phyloP scores from a whole-genome alignment of 257 asterid genomes.

The Solanum lignicaule region DNA sequence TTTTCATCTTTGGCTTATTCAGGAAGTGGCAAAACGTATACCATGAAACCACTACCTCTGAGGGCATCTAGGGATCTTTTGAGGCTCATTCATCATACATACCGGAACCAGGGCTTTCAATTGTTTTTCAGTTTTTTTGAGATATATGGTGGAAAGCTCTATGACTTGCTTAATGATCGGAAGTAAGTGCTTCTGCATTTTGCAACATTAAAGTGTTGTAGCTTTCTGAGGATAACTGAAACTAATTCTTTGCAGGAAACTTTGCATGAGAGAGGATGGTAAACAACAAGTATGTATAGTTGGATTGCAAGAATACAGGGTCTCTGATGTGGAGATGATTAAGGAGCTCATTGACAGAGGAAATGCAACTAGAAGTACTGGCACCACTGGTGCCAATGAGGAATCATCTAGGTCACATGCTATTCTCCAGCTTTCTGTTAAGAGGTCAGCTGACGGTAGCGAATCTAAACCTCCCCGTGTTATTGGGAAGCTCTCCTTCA shows the following conservation, averaged over 20 bases:
- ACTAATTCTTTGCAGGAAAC: slow-evolving; percentile 32
- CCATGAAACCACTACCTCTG: slow-evolving; percentile 97
- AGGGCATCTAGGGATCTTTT: slow-evolving; percentile 86
- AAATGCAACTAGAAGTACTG: slow-evolving; percentile 82
- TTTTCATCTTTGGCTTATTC: slow-evolving; percentile 8
- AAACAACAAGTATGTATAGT: slow-evolving; percentile 48
- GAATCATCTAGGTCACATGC: slow-evolving; percentile 99
- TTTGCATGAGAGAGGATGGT: slow-evolving; percentile 99
- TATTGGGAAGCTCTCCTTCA: slow-evolving; percentile 95
- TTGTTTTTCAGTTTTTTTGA: slow-evolving; percentile 92
- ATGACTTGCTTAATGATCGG: slow-evolving; percentile 83
- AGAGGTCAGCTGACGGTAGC: slow-evolving; percentile 78
- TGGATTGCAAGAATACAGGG: slow-evolving; percentile 42
- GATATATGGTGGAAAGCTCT: slow-evolving; percentile 96
- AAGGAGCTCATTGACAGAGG: slow-evolving; percentile 97
- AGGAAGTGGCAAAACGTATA: slow-evolving; percentile 99
- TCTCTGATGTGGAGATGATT: slow-evolving; percentile 45
- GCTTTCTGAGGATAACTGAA: background rate
- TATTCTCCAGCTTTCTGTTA: slow-evolving; percentile 85
- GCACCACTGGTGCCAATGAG: slow-evolving; percentile 98
- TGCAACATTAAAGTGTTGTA: background rate
- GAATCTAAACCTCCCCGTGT: slow-evolving; percentile 83
- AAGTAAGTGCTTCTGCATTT: slow-evolving; percentile 42
- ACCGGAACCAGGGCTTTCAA: slow-evolving; percentile 93
- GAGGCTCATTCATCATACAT: slow-evolving; percentile 89